Percentiles rank a stretch among this genome's conserved stretches.
phyloP scores from a whole-genome alignment of 176 grass and related monocot genomes.

The Themeda triandra region DNA sequence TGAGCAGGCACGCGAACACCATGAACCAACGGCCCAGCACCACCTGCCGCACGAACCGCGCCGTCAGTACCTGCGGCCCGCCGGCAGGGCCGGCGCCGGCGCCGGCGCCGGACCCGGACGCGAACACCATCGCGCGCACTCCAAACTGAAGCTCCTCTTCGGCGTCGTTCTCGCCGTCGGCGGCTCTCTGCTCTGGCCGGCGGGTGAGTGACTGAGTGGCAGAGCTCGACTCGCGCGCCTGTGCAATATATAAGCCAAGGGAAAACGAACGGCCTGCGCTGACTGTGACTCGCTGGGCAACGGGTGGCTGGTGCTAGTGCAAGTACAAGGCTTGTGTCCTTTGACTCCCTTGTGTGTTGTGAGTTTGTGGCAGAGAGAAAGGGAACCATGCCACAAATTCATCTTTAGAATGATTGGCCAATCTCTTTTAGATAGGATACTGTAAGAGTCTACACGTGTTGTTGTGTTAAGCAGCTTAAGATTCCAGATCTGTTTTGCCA shows the following conservation, averaged over 20 bases:
- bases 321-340: too few species aligned
- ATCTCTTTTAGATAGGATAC: too few species aligned
- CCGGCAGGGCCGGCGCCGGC: background rate
- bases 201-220: too few species aligned
- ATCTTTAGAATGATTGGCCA: background rate
- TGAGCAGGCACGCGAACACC: slow-evolving; percentile 67
- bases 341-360: too few species aligned
- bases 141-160: background rate
- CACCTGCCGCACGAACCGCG: slow-evolving; percentile 47
- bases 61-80: slow-evolving; percentile 1
- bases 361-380: too few species aligned
- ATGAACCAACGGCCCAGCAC: slow-evolving; percentile 66
- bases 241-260: background rate
- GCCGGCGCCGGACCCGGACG: background rate
- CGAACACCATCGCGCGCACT: slow-evolving; percentile 44
- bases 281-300: background rate
- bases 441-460: background rate
- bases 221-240: background rate
- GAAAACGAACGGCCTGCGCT: background rate
- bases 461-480: background rate
- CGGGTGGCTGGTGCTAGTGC: too few species aligned
- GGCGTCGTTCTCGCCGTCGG: background rate
- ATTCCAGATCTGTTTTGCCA: background rate
- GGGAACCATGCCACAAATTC: too few species aligned
- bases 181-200: background rate